Evolutionary conservation across 257 asterid genomes (phyloP).

Genomic region (Capsicum baccatum): DNA sequence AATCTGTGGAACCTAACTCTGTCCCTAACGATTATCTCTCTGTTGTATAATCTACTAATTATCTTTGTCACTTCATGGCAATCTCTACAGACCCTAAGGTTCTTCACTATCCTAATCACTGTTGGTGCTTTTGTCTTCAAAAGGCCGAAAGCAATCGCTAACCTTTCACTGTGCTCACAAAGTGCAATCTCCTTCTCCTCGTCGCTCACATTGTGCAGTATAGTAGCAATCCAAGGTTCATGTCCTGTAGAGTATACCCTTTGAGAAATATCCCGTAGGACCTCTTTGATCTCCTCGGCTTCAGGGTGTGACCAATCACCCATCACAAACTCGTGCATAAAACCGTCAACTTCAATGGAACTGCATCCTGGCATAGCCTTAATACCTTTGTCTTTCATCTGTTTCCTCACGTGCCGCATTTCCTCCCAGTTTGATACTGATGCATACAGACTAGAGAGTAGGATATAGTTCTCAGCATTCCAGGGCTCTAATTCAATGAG

Average conservation of each 20-base stretch:
- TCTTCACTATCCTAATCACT: constrained; percentile 61
- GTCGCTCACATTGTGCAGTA: constrained; percentile 54
- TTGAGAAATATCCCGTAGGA: constrained; percentile 48
- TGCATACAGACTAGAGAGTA: constrained; percentile 67
- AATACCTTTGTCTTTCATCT: constrained; percentile 62
- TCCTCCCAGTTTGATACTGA: constrained; percentile 62
- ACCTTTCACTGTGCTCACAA: constrained; percentile 71
- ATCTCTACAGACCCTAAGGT: constrained; percentile 63
- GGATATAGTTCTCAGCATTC: constrained; percentile 68
- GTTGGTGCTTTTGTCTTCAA: constrained; percentile 61
- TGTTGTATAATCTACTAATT: constrained; percentile 58
- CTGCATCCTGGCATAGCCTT: constrained; percentile 64
- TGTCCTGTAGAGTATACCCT: constrained; percentile 53
- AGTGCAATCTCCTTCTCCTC: constrained; percentile 62
- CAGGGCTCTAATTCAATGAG: constrained; percentile 65
- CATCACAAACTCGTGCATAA: constrained; percentile 63
- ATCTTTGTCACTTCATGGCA: constrained; percentile 75
- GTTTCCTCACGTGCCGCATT: constrained; percentile 60
- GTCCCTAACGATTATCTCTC: constrained; percentile 74
- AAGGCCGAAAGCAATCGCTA: constrained; percentile 72
- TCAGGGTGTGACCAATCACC: constrained; percentile 72
- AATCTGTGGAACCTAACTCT: constrained; percentile 65
- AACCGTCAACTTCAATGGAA: constrained; percentile 64
- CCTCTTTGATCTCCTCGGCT: constrained; percentile 46
- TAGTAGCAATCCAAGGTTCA: constrained; percentile 66